A percentile compares a stretch with the other conserved stretches of the same genome.
Conservation (phyloP, 2,329 filamentous ascomycete genomes). For the Sphaerostilbella broomeana region DNA sequence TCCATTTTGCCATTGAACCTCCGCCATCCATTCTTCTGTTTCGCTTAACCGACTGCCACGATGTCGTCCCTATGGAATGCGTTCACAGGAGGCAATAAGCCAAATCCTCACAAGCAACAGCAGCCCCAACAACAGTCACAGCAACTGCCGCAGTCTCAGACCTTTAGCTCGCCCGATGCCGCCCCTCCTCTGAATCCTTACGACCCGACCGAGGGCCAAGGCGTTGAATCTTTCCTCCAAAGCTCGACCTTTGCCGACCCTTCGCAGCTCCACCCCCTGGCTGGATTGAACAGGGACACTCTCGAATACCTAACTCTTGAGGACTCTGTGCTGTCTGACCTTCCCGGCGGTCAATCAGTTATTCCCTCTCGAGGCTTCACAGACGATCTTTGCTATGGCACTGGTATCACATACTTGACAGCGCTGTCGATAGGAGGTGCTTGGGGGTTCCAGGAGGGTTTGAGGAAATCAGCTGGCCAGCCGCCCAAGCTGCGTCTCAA, state of each 20-base stretch:
- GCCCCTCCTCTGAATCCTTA: constrained; percentile 51
- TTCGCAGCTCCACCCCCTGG: constrained; percentile 82
- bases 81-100: constrained; percentile 53
- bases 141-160: constrained; percentile 19
- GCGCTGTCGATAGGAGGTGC: constrained; percentile 78
- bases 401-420: constrained; percentile 87
- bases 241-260: constrained; percentile 75
- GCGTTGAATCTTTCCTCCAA: constrained; percentile 81
- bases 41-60: constrained; percentile 15
- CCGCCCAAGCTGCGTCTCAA: constrained; percentile 90
- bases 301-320: constrained; percentile 94
- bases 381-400: constrained; percentile 96
- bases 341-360: constrained; percentile 79
- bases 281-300: constrained; percentile 84
- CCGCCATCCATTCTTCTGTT: background rate
- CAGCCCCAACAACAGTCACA: constrained; percentile 23
- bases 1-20: constrained; percentile 12
- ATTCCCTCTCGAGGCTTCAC: constrained; percentile 95
- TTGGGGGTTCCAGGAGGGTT: constrained; percentile 87
- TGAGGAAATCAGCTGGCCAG: constrained; percentile 67
- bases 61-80: constrained; percentile 58
- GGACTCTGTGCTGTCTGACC: constrained; percentile 78
- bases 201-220: constrained; percentile 66
- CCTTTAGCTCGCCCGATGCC: constrained; percentile 34
- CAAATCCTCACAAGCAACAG: constrained; percentile 36